These are phyloP conservation scores for Fusarium nelsonii DNA, from an alignment of 2,329 filamentous ascomycete species.

Conservation along the genomic window DNA sequence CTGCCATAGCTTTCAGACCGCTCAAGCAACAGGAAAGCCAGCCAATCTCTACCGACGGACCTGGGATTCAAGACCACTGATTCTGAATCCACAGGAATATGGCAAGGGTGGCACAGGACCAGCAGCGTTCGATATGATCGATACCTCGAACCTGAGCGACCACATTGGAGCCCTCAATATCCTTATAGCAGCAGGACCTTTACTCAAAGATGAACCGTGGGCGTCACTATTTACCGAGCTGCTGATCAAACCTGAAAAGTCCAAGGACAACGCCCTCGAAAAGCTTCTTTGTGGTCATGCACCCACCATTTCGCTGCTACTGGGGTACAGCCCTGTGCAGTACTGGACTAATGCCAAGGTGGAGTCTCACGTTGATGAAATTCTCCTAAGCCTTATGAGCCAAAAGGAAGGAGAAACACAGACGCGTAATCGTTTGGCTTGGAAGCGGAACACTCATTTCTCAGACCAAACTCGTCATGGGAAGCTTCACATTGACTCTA, in stretches of 20 bases:
- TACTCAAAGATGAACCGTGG: slow-evolving; percentile 59
- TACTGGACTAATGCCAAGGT: slow-evolving; percentile 64
- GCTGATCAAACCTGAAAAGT: slow-evolving; percentile 51
- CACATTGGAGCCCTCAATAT: slow-evolving; percentile 56
- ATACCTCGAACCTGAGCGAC: slow-evolving; percentile 62
- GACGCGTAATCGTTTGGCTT: slow-evolving; percentile 51
- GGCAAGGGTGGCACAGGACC: slow-evolving; percentile 52
- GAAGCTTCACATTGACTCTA: slow-evolving; percentile 52
- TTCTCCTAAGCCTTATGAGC: slow-evolving; percentile 48
- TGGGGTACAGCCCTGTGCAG: slow-evolving; percentile 64
- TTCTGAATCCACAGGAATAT: slow-evolving; percentile 60
- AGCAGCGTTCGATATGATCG: slow-evolving; percentile 65
- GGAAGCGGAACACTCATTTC: slow-evolving; percentile 54
- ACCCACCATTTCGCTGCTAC: slow-evolving; percentile 60
- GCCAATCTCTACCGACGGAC: slow-evolving; percentile 59
- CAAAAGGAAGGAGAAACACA: slow-evolving; percentile 37
- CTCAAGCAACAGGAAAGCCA: slow-evolving; percentile 47
- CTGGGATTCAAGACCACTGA: slow-evolving; percentile 55
- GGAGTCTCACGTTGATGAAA: slow-evolving; percentile 56
- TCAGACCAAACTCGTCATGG: slow-evolving; percentile 40
- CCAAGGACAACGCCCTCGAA: slow-evolving; percentile 51
- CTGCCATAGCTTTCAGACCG: slow-evolving; percentile 63
- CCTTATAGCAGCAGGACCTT: slow-evolving; percentile 58
- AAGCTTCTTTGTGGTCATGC: slow-evolving; percentile 61
- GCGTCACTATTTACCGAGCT: slow-evolving; percentile 64